Percentiles rank a stretch among this genome's conserved stretches.
These are phyloP conservation scores for Echites panduratus DNA, from an alignment of 257 asterid species.

Conservation along the genomic window DNA sequence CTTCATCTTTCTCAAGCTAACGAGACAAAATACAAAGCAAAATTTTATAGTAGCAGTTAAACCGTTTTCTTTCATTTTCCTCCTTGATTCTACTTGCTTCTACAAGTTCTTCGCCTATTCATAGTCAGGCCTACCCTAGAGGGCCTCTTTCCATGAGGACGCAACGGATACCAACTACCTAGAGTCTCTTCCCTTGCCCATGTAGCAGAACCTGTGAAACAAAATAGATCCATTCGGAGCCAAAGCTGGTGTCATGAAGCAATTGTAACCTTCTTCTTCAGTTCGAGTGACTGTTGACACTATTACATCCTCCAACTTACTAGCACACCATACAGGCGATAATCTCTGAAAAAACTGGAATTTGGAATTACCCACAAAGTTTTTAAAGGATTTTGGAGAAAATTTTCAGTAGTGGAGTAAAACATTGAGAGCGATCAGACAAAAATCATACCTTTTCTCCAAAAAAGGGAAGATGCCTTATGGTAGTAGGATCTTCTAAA, in stretches of 20 bases:
- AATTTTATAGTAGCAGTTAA: conserved; percentile 20
- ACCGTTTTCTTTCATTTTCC: conserved; percentile 99
- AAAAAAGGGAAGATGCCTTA: conserved; percentile 68
- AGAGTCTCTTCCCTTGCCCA: background rate
- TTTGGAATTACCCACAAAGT: conserved; percentile 15
- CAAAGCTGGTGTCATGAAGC: background rate
- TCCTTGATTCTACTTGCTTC: conserved; percentile 97
- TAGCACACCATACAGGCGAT: conserved; percentile 78
- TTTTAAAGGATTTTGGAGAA: conserved; percentile 7
- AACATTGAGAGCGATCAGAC: background rate
- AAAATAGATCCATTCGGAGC: background rate
- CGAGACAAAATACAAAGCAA: background rate
- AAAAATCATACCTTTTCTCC: conserved; percentile 59
- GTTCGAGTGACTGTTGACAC: conserved; percentile 74
- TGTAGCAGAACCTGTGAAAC: background rate
- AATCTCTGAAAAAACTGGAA: conserved; percentile 41
- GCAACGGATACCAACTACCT: background rate
- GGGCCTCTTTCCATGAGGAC: background rate
- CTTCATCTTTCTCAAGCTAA: conserved; percentile 60
- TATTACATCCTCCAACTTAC: conserved; percentile 80
- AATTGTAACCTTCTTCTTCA: conserved; percentile 56
- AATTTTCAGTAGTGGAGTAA: conserved; percentile 4
- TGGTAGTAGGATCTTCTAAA: conserved; percentile 53
- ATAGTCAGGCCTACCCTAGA: too few relatives aligned
- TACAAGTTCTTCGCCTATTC: conserved; percentile 80